Evolutionary conservation across 306 rosid species (phyloP).

Genomic region (Cucumis melo): DNA sequence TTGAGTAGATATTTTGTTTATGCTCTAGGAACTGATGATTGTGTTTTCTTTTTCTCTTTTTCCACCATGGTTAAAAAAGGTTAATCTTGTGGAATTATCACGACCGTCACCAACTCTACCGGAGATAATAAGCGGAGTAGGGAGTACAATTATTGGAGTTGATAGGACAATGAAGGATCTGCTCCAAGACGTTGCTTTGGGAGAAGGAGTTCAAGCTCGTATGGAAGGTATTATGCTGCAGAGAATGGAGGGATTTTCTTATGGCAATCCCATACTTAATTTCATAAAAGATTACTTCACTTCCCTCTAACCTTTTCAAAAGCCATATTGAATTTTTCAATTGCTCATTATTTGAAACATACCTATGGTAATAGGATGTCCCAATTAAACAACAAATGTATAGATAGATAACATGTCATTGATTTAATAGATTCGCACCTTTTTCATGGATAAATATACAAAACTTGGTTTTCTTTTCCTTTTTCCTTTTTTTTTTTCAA

Average conservation of each 20-base stretch:
- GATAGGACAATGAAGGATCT: conserved; percentile 49
- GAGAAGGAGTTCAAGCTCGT: conserved; percentile 76
- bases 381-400: neutral
- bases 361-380: neutral
- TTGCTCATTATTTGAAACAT: neutral
- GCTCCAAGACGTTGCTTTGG: conserved; percentile 35
- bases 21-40: neutral
- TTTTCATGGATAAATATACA: neutral
- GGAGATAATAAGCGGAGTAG: conserved; percentile 57
- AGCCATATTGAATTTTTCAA: neutral
- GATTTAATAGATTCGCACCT: neutral
- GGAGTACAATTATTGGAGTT: conserved; percentile 47
- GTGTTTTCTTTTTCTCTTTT: neutral
- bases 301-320: conserved; percentile 20
- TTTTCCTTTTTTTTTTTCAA: no score
- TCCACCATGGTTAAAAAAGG: conserved; percentile 31
- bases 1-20: neutral
- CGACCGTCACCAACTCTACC: conserved; percentile 60
- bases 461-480: neutral
- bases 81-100: conserved; percentile 74
- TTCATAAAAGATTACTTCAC: conserved; percentile 59
- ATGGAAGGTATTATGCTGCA: conserved; percentile 85
- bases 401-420: neutral
- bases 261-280: conserved; percentile 41
- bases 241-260: conserved; percentile 57